These are phyloP conservation scores for Penicillium canariense DNA, from an alignment of 495 filamentous ascomycete genomes.

Conservation along the genomic window DNA sequence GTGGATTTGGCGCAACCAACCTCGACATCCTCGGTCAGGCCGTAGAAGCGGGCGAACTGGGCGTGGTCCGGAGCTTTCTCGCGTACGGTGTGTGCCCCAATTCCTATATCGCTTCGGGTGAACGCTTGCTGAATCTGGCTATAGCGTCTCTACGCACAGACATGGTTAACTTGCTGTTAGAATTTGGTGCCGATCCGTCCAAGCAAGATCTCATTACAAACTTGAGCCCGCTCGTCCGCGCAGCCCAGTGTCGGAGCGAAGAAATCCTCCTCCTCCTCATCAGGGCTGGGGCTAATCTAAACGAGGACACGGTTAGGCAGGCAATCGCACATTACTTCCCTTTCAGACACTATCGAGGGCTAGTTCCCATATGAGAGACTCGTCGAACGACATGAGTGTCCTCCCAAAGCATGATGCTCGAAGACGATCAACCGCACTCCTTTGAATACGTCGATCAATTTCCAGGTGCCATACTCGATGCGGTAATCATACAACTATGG, in stretches of 20 bases:
- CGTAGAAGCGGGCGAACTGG: neutral
- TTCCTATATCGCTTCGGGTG: neutral
- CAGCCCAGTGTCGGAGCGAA: neutral
- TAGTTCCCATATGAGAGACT: neutral
- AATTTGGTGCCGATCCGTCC: neutral
- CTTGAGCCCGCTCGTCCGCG: slow-evolving; percentile 1
- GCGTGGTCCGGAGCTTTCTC: neutral
- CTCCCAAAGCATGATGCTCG: no score
- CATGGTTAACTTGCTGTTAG: neutral
- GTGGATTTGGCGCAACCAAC: neutral
- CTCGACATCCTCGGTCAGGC: neutral
- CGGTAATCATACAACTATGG: neutral
- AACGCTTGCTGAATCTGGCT: slow-evolving; percentile 3
- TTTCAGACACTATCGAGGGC: neutral
- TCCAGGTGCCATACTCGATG: neutral
- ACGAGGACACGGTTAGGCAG: neutral
- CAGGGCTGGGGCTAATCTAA: neutral
- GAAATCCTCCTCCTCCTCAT: neutral
- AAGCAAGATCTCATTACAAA: neutral
- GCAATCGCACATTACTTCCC: neutral
- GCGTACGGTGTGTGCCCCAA: neutral
- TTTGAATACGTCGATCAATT: no score
- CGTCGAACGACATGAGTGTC: neutral
- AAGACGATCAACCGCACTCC: no score
- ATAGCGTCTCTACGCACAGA: neutral